A percentile compares a stretch with the other conserved stretches of the same genome.
Conservation (phyloP, 108 stramenopile species). For the Poteriospumella lacustris region DNA sequence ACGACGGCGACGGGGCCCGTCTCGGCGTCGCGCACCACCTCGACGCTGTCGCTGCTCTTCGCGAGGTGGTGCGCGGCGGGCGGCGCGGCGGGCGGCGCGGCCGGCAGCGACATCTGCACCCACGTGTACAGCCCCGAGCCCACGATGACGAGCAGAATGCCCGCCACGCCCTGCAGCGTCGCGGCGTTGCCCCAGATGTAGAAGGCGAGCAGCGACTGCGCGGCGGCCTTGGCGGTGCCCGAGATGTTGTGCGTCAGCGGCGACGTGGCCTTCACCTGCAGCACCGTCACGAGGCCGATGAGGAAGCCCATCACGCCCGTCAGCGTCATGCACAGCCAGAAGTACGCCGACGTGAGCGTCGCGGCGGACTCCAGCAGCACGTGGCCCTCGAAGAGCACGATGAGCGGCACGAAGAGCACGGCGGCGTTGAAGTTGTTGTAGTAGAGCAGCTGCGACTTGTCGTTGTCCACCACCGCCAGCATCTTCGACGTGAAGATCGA, state of each 20-base stretch:
- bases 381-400: slow-evolving; percentile 65
- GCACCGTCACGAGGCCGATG: slow-evolving; percentile 88
- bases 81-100: not conserved
- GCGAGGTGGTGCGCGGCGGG: too few species aligned
- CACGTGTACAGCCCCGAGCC: slow-evolving; percentile 73
- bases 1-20: too few species aligned
- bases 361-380: slow-evolving; percentile 16
- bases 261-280: slow-evolving; percentile 75
- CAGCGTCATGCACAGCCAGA: slow-evolving; percentile 77
- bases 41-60: too few species aligned
- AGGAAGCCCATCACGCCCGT: slow-evolving; percentile 84
- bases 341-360: slow-evolving; percentile 59
- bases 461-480: slow-evolving; percentile 74
- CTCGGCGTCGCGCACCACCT: too few species aligned
- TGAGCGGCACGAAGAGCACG: slow-evolving; percentile 75
- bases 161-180: slow-evolving; percentile 68
- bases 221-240: slow-evolving; percentile 83
- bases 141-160: slow-evolving; percentile 73
- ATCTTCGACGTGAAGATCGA: slow-evolving; percentile 85
- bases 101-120: slow-evolving; percentile 41
- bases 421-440: slow-evolving; percentile 91
- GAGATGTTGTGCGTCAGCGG: slow-evolving; percentile 91
- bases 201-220: slow-evolving; percentile 71
- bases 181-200: slow-evolving; percentile 82
- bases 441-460: slow-evolving; percentile 82